Evolutionary conservation across 225 moss, liverwort and hornwort species (phyloP).

Genomic region (Sphagnum tenellum): DNA sequence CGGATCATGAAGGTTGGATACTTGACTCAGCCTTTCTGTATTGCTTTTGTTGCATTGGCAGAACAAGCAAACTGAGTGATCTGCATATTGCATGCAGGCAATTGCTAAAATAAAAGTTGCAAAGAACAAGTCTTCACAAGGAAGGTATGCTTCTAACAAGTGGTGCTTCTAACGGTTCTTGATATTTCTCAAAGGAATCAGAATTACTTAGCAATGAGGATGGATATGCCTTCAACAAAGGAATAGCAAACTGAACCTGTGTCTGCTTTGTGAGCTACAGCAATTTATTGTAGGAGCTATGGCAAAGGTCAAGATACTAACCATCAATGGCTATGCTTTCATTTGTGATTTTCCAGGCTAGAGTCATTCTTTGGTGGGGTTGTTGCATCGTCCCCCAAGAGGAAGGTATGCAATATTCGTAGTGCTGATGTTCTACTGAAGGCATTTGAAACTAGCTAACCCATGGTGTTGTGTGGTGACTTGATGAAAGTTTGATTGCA

Average conservation of each 20-base stretch:
- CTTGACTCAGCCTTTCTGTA: conserved; percentile 3
- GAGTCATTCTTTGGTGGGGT: conserved; percentile 54
- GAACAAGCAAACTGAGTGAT: not conserved
- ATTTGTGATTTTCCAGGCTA: conserved; percentile 18
- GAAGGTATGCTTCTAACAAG: conserved; percentile 35
- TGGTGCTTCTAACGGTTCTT: not conserved
- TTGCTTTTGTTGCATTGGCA: not conserved
- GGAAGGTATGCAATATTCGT: conserved; percentile 20
- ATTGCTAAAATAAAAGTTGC: conserved; percentile 92
- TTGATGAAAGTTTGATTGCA: no score
- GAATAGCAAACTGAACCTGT: no score
- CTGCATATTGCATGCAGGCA: conserved; percentile 25
- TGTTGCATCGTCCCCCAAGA: conserved; percentile 30
- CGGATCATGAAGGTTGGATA: conserved; percentile 62
- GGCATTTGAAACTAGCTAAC: no score
- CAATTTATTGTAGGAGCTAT: no score
- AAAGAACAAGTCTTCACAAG: conserved; percentile 97
- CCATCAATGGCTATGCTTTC: not conserved
- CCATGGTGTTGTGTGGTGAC: no score
- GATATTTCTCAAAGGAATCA: no score
- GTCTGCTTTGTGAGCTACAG: no score
- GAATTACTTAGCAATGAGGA: no score
- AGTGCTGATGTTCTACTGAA: no score
- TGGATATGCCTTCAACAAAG: no score
- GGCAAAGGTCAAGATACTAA: no score